Evolutionary conservation across 1,284 basidiomycete genomes (phyloP).

Genomic region (Sporisorium exsertum): DNA sequence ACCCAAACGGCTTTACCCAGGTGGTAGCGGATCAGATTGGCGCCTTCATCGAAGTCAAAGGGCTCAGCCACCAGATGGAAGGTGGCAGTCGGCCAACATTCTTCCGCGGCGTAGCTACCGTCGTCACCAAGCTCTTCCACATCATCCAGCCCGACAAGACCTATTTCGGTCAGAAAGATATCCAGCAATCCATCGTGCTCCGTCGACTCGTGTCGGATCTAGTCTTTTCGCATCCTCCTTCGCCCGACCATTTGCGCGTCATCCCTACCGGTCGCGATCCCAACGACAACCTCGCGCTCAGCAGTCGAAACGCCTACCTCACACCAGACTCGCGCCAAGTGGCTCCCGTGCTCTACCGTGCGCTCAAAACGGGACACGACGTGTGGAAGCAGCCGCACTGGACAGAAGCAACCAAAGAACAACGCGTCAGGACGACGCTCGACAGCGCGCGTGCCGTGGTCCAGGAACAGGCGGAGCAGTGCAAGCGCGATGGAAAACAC

Average conservation of each 20-base stretch:
- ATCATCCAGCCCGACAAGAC: slow-evolving; percentile 89
- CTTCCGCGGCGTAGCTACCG: slow-evolving; percentile 94
- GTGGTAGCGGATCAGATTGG: slow-evolving; percentile 82
- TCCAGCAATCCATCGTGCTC: slow-evolving; percentile 91
- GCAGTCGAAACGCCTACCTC: slow-evolving; percentile 90
- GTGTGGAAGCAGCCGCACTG: slow-evolving; percentile 40
- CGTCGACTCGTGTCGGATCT: slow-evolving; percentile 86
- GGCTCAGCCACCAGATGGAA: slow-evolving; percentile 86
- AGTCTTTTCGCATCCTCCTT: slow-evolving; percentile 79
- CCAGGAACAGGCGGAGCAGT: slow-evolving; percentile 17
- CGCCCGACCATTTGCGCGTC: slow-evolving; percentile 77
- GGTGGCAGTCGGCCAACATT: slow-evolving; percentile 85
- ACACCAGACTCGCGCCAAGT: slow-evolving; percentile 75
- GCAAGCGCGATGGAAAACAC: slow-evolving; percentile 11
- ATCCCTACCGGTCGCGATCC: slow-evolving; percentile 81
- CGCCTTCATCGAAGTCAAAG: slow-evolving; percentile 90
- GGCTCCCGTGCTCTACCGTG: slow-evolving; percentile 80
- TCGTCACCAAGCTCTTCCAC: slow-evolving; percentile 95
- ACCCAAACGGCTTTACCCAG: slow-evolving; percentile 84
- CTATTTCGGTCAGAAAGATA: slow-evolving; percentile 99
- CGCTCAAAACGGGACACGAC: slow-evolving; percentile 75
- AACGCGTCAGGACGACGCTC: slow-evolving; percentile 48
- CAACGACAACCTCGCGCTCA: slow-evolving; percentile 81
- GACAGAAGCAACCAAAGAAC: slow-evolving; percentile 15
- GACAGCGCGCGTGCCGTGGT: slow-evolving; percentile 45